Base-by-base conservation (phyloP, 2,329 filamentous ascomycete genomes). In the Diplodia seriata region DNA sequence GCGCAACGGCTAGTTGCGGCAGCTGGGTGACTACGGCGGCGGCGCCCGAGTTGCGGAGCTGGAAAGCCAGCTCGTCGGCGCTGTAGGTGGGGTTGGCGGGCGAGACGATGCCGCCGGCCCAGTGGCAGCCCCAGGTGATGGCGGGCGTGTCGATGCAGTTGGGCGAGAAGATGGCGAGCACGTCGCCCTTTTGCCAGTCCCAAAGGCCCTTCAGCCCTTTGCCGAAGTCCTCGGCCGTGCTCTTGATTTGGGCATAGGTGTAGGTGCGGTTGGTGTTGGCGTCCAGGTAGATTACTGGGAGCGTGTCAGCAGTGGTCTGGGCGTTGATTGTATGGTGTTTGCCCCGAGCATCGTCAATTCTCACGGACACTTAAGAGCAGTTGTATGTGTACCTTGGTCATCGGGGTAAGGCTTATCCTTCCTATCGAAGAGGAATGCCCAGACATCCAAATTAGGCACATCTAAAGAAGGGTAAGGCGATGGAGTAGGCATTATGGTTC, bases 11-110 rank as follows among this genome's bases (percentile, higher is more conserved):
- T 1, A 97, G 82, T 68, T 90, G 85, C 0, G 88, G 80, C 31
- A 86, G 77, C 74, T 97, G 92, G 0, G 94, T 97, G 31, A 90
- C 86, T 8, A 97, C 78, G 0, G 85, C 91, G 74, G 89, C 91
- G 38, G 92, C 91, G 0, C 87, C 86, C 0, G 90, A 90, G 78
- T 96, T 91, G 73, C 88, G 88, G 69, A 98, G 85, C 80, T 97
- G 94, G 74, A 91, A 93, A 4, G 90, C 89, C 40, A 97, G 85
- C 79, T 98, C 94, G 11, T 92, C 88, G 14, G 86, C 87, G 0
- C 91, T 97, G 80, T 97, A 97, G 4, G 89, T 88, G 23, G 94
- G 93, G 75, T 97, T 97, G 2, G 92, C 93, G 0, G 94, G 93
- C n/a, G 90, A 93, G 12, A 92, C 81, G 63, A 92, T 83, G 36